Base-by-base conservation (phyloP, 257 asterid species). In the Marsdenia floribunda region DNA sequence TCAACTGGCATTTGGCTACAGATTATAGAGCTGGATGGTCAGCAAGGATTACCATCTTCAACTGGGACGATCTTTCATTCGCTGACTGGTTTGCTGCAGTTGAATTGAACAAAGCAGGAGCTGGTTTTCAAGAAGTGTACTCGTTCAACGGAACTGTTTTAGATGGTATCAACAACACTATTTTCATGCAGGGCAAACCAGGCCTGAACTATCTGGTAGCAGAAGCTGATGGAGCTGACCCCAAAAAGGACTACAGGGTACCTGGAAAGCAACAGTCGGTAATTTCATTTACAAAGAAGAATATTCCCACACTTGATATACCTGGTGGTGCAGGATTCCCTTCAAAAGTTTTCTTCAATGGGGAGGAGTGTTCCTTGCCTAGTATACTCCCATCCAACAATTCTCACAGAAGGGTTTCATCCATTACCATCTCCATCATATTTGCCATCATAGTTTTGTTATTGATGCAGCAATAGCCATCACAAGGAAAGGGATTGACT, bases 181-280 rank as follows among this genome's bases (percentile, higher is more conserved):
- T 95, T 12, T 83, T 95, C 81, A 90, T 95, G 96, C 98, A 92
- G 84, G 99, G 99, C 5, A 84, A 78, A 4, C 76, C 77, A 3
- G 98, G 96, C 11, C 74, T 86, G 88, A 92, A 94, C 85, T 94
- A 90, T 82, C 75, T 94, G 2, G 95, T 94, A 57, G 98, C 79
- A 7, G 97, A 90, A 84, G 77, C 81, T 1, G 90, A 90, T 14
- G 96, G 86, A 24, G 75, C 86, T 6, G 37, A 88, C 55, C 95
- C 93, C 0, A 42, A 33, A 74, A 87, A 80, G 77, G 91, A 88
- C 74, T 89, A 86, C 7, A 64, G 91, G 2, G 85, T 90, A 0
- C 99, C 99, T 0, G 99, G 99, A 11, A 95, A 90, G 83, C 97
- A 95, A 66, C 99, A 95, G 83, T 89, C 99, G 0, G 97, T 95